These are phyloP conservation scores for Mallotus repandus DNA, from an alignment of 441 rosid genomes.

Conservation along the genomic window DNA sequence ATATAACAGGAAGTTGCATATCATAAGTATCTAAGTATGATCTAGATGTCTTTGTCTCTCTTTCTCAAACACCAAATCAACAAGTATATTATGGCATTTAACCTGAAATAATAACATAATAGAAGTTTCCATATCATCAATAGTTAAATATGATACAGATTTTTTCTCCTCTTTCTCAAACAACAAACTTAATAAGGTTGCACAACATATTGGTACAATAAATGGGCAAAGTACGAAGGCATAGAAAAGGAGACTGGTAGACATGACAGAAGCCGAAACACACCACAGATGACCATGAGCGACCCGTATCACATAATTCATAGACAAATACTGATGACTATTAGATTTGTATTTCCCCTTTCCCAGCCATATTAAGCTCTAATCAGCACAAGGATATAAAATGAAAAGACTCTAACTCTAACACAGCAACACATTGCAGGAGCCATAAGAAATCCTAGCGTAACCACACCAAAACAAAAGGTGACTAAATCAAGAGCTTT, in stretches of 20 bases:
- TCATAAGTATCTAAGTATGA: not conserved
- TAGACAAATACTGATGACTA: not conserved
- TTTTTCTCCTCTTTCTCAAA: not conserved
- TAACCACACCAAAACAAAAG: not conserved
- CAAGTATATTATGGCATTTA: not conserved
- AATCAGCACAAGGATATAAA: not conserved
- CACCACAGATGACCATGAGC: too few species aligned
- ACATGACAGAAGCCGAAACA: too few species aligned
- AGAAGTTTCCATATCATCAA: not conserved
- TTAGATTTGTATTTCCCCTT: not conserved
- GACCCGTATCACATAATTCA: too few species aligned
- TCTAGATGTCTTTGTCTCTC: not conserved
- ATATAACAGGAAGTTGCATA: conserved; percentile 11
- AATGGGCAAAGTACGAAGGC: not conserved
- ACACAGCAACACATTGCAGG: not conserved
- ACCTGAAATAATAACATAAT: not conserved
- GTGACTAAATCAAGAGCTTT: not conserved
- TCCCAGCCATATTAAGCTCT: not conserved
- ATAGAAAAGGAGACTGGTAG: not conserved
- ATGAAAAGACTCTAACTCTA: conserved; percentile 3
- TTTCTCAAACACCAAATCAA: not conserved
- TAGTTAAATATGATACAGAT: not conserved
- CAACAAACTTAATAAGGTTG: not conserved
- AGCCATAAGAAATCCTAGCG: not conserved
- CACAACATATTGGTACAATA: not conserved